These are phyloP conservation scores for Lobosporangium transversale DNA, from an alignment of 192 early-diverging fungal genomes.

Conservation along the genomic window DNA sequence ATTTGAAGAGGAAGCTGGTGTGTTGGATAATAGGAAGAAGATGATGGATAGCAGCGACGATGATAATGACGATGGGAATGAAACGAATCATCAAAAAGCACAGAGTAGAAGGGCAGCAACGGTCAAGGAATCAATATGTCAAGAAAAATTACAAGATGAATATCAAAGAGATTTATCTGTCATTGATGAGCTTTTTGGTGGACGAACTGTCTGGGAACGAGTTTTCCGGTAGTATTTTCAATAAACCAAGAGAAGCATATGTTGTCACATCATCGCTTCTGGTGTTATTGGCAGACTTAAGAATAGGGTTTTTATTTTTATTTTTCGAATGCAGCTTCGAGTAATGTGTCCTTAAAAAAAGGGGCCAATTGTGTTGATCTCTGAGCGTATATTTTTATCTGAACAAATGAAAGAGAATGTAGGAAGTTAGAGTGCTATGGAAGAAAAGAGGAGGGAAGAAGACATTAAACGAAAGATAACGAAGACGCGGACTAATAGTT, in stretches of 20 bases:
- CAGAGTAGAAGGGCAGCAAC: not conserved
- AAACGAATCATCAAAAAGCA: not conserved
- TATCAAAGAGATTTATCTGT: constrained; percentile 14
- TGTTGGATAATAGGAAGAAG: constrained; percentile 6
- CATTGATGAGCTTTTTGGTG: constrained; percentile 48
- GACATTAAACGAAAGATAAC: not conserved
- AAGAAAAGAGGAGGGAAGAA: not conserved
- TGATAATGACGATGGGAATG: constrained; percentile 27
- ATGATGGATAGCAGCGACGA: constrained; percentile 47
- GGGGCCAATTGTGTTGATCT: not conserved
- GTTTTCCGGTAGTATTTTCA: constrained; percentile 30
- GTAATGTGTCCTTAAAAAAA: too few relatives aligned
- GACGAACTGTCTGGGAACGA: constrained; percentile 39
- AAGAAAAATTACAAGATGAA: not conserved
- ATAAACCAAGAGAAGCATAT: not conserved
- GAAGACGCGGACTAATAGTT: not conserved
- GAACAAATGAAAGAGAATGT: not conserved
- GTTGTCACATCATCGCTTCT: too few relatives aligned
- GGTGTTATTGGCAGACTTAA: too few relatives aligned
- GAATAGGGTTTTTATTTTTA: too few relatives aligned
- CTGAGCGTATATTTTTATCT: constrained; percentile 12
- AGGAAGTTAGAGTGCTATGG: not conserved
- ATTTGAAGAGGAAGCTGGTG: constrained; percentile 31
- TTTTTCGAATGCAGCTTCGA: too few relatives aligned
- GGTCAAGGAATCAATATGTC: too few relatives aligned